Conservation (phyloP, 345 rosid species). For the Zanthoxylum bungeanum region DNA sequence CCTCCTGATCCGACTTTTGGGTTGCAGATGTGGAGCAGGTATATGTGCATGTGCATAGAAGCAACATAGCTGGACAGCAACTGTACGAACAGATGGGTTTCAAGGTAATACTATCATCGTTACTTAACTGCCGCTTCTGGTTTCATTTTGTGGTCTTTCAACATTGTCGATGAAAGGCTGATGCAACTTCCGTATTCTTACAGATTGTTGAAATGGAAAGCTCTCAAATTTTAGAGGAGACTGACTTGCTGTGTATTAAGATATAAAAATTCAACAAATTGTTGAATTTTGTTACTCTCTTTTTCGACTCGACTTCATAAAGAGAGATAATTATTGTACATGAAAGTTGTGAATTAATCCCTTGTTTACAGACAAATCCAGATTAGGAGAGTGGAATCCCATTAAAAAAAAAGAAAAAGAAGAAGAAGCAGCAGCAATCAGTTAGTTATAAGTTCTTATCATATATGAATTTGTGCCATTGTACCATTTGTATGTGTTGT, state of each 20-base stretch:
- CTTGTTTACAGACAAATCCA: background rate
- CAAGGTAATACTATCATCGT: slow-evolving; percentile 43
- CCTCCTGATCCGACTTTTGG: slow-evolving; percentile 15
- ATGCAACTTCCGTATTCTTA: slow-evolving; percentile 2
- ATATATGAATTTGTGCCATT: slow-evolving; percentile 3
- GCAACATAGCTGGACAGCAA: slow-evolving; percentile 59
- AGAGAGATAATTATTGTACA: background rate
- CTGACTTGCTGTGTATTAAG: slow-evolving; percentile 56
- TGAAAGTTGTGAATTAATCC: slow-evolving; percentile 8
- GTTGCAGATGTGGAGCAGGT: slow-evolving; percentile 57
- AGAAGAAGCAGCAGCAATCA: no score
- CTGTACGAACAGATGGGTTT: slow-evolving; percentile 68
- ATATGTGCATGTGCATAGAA: slow-evolving; percentile 71
- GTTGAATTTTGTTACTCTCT: slow-evolving; percentile 4
- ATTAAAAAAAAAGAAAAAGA: background rate
- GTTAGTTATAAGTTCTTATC: background rate
- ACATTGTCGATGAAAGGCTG: slow-evolving; percentile 7
- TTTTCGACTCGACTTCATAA: background rate
- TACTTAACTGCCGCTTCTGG: background rate
- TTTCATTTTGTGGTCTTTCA: slow-evolving; percentile 5
- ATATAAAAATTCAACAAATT: slow-evolving; percentile 15
- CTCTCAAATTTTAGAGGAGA: slow-evolving; percentile 40
- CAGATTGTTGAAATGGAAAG: slow-evolving; percentile 67
- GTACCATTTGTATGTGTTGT: background rate
- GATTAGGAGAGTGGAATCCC: background rate